Percentiles rank a stretch among this genome's conserved stretches.
phyloP scores from a whole-genome alignment of 2,329 filamentous ascomycete genomes.

The Cryphonectria naterciae region DNA sequence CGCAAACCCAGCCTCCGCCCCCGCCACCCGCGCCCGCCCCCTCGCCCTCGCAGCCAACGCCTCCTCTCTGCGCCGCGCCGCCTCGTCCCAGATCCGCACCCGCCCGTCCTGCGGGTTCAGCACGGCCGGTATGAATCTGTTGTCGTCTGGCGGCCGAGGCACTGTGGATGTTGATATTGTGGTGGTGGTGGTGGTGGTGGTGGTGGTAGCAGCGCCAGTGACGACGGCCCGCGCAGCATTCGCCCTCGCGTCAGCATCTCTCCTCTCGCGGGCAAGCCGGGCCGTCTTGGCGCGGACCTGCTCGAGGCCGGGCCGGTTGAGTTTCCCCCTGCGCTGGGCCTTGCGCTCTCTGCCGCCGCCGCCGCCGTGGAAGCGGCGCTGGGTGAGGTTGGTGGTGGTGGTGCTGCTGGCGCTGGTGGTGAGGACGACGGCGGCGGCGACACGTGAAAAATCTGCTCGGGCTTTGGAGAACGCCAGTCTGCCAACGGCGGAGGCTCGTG shows the following conservation, averaged over 20 bases:
- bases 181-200: too few relatives aligned
- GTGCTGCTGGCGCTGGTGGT: not conserved
- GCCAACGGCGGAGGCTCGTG: too few relatives aligned
- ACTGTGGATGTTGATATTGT: too few relatives aligned
- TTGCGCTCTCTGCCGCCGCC: not conserved
- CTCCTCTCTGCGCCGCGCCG: not conserved
- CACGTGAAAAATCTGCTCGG: not conserved
- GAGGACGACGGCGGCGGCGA: too few relatives aligned
- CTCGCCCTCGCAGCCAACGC: not conserved
- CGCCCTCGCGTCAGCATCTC: not conserved
- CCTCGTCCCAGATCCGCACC: not conserved
- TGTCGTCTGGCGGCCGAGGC: not conserved
- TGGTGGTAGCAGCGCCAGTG: too few relatives aligned
- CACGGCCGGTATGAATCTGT: not conserved
- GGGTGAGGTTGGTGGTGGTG: not conserved
- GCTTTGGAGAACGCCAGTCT: not conserved
- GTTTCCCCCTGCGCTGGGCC: conserved; percentile 4
- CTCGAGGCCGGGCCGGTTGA: not conserved
- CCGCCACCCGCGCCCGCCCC: not conserved
- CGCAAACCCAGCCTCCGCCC: not conserved
- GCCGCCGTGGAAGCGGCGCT: not conserved
- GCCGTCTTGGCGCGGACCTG: not conserved
- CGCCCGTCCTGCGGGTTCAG: not conserved
- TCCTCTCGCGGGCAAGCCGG: not conserved
- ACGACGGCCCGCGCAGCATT: not conserved